phyloP scores from a whole-genome alignment of 768 basidiomycete genomes.

The Termitomyces heimii region DNA sequence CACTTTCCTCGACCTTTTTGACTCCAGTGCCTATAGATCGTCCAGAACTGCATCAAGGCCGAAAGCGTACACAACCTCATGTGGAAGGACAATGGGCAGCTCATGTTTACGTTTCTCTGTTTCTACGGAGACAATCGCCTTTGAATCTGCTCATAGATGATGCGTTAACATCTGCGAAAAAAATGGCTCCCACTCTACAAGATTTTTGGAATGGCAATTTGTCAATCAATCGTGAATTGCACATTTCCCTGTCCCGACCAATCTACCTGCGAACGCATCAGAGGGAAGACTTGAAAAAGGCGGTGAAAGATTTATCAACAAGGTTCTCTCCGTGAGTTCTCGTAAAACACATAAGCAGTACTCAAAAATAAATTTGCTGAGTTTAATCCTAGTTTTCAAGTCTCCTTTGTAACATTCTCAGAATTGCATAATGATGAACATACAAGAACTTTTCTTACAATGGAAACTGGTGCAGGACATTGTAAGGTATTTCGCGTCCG shows the following conservation, averaged over 20 bases:
- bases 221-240: conserved; percentile 43
- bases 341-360: background rate
- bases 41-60: conserved; percentile 81
- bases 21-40: conserved; percentile 55
- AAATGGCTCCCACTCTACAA: conserved; percentile 40
- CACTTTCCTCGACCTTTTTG: conserved; percentile 44
- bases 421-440: conserved; percentile 75
- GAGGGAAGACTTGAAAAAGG: conserved; percentile 61
- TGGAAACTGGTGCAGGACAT: conserved; percentile 84
- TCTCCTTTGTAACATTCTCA: conserved; percentile 69
- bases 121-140: conserved; percentile 32
- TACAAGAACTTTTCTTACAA: conserved; percentile 73
- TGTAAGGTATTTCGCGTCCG: conserved; percentile 43
- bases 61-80: conserved; percentile 67
- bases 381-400: conserved; percentile 47
- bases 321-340: conserved; percentile 38
- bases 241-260: conserved; percentile 83
- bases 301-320: conserved; percentile 48
- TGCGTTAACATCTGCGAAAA: conserved; percentile 37
- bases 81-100: conserved; percentile 83
- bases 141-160: conserved; percentile 42
- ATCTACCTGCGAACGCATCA: conserved; percentile 78
- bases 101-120: conserved; percentile 70
- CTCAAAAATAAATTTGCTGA: background rate
- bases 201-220: conserved; percentile 27